These are phyloP conservation scores for Hyparrhenia diplandra DNA, from an alignment of 176 grass and related monocot species.

Conservation along the genomic window DNA sequence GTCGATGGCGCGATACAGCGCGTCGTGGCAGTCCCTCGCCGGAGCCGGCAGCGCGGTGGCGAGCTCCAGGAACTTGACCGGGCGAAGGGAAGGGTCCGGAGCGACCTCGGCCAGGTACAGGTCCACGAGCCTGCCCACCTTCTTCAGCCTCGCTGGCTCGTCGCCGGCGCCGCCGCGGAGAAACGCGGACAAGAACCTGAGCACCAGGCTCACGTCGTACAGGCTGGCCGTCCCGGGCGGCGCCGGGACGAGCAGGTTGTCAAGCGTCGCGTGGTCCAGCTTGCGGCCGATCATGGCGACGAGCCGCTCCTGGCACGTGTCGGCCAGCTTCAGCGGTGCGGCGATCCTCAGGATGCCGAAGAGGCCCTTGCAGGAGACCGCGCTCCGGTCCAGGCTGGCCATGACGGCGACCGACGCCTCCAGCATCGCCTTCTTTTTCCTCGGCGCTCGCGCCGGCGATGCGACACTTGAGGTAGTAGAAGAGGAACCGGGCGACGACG, in stretches of 20 bases:
- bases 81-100: slow-evolving; percentile 68
- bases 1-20: slow-evolving; percentile 81
- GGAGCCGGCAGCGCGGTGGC: slow-evolving; percentile 54
- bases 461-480: slow-evolving; percentile 79
- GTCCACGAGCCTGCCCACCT: slow-evolving; percentile 63
- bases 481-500: slow-evolving; percentile 60
- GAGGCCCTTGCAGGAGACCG: slow-evolving; percentile 72
- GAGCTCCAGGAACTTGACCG: slow-evolving; percentile 61
- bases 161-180: slow-evolving; percentile 5
- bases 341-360: slow-evolving; percentile 79
- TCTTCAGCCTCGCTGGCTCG: slow-evolving; percentile 48
- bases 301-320: slow-evolving; percentile 34
- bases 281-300: slow-evolving; percentile 79
- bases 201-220: slow-evolving; percentile 72
- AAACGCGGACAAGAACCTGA: slow-evolving; percentile 71
- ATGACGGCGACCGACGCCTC: slow-evolving; percentile 51
- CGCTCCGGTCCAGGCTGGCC: slow-evolving; percentile 50
- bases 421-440: slow-evolving; percentile 60
- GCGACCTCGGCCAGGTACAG: slow-evolving; percentile 87
- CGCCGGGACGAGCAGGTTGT: slow-evolving; percentile 80
- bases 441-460: slow-evolving; percentile 23
- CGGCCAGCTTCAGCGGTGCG: slow-evolving; percentile 42
- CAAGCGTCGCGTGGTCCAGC: slow-evolving; percentile 77
- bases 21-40: slow-evolving; percentile 83
- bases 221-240: slow-evolving; percentile 39